Base-by-base conservation (phyloP, 495 filamentous ascomycete species). In the Podospora anserina region DNA sequence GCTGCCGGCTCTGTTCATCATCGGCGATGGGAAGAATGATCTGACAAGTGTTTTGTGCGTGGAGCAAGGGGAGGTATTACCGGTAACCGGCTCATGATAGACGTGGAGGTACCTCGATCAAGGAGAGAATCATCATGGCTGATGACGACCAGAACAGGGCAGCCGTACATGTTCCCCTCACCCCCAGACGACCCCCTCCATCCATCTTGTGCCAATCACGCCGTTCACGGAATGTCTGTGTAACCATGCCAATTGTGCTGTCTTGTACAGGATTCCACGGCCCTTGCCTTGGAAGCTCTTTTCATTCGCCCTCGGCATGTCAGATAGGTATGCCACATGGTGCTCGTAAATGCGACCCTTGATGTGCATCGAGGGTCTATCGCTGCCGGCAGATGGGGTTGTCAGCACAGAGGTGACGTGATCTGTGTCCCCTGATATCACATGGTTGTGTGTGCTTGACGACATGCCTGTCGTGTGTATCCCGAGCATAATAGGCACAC, bases 1-100 rank as follows among this genome's bases (percentile, higher is more conserved):
- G 1, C 19, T 60, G 0, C 76, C 74, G 0, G 74, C 72, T 19
- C 27, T 78, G 1, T 71, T 66, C 60, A 69, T 69, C 34, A 56
- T 76, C 5, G 72, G 74, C 3, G 70, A 78, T 53, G 72, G 74
- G 7, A 65, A 68, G 56, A 75, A 67, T 34, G 72, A 73, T 26
- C 34, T 69, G 53, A 65, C 49, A 2, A 68, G 74, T 16, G 49
- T 74, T 44, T 18, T 63, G 4, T 63, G 61, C 19, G 28, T 44
- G 2, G 27, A 49, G 61, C 63, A 70, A 1, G 71, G 76, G 9
- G 74, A 76, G 63, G 70, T 78, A 1, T 72, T 71, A 54, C 73
- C 73, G 49, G 61, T 49, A 19, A 19, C 30, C 30, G 7, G 7
- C 30, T 32, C 30, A 32, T 32, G 30, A 5, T 32, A 32, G 30